These are phyloP conservation scores for Xylaria sp. DNA, from an alignment of 495 filamentous ascomycete species.

Conservation along the genomic window DNA sequence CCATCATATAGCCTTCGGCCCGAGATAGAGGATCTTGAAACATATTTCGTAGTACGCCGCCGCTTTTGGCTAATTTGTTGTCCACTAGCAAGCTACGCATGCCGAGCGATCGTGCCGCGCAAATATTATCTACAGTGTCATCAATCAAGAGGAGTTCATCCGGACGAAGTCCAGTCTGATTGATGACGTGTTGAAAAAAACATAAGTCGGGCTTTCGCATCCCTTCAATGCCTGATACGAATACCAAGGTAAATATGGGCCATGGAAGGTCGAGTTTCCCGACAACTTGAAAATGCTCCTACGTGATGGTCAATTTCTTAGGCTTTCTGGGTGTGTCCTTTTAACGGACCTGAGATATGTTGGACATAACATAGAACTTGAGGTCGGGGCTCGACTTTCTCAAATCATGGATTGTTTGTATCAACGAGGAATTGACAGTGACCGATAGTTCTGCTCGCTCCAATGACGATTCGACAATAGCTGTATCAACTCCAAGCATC, in stretches of 20 bases:
- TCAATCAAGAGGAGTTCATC: slow-evolving; percentile 35
- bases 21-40: slow-evolving; percentile 4
- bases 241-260: slow-evolving; percentile 31
- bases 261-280: slow-evolving; percentile 30
- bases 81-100: slow-evolving; percentile 27
- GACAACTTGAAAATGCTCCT: slow-evolving; percentile 35
- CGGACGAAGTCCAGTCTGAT: slow-evolving; percentile 30
- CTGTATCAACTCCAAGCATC: neutral
- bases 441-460: neutral
- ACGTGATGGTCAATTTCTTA: neutral
- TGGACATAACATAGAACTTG: slow-evolving; percentile 12
- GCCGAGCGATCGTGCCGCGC: slow-evolving; percentile 34
- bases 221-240: slow-evolving; percentile 30
- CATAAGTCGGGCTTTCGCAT: slow-evolving; percentile 41
- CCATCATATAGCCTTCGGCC: slow-evolving; percentile 21
- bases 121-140: slow-evolving; percentile 35
- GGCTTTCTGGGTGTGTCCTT: neutral
- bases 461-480: neutral
- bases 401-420: neutral
- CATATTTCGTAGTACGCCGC: slow-evolving; percentile 15
- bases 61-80: neutral
- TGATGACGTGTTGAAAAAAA: slow-evolving; percentile 35
- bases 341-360: neutral
- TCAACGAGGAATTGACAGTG: neutral
- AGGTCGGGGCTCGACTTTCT: neutral